Evolutionary conservation across 2,329 filamentous ascomycete species (phyloP), one percentile per base, ranked within the genome.

Genomic region (Daldinia sp.): DNA sequence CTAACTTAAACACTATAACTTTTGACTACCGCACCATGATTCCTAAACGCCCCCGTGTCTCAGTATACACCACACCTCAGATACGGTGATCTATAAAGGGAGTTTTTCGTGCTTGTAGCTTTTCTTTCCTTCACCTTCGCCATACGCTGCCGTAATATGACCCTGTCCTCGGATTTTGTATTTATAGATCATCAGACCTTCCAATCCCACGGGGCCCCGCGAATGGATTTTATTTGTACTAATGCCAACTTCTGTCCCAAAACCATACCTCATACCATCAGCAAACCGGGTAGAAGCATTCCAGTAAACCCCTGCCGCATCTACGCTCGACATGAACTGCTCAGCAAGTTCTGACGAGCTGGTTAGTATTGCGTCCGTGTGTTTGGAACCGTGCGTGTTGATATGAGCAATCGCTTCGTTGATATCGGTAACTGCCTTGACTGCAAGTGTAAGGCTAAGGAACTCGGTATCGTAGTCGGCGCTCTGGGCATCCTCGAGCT

Each of bases 171-270:
- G 83, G 66, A 99, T 84, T 77, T 95, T 87, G 82, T 97, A 99
- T 82, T 97, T 97, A 81, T 99, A 97, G 66, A 98, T 98, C 75
- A 93, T 97, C 76, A 99, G 79, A 0, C 95, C 95, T 74, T 98
- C 95, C 53, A 99, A 81, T 1, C 95, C 95, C 4, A 99, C 95
- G 0, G 95, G 95, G 0, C 95, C 95, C 51, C 95, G 84, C 1
- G 92, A 91, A 76, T 99, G 95, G 67, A 99, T 97, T 82, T 98
- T 99, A 82, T 97, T 99, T 50, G 95, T 99, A 80, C 92, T 96
- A 78, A 99, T 98, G 56, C 95, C 95, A 21, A 99, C 95, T 79
- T 99, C 95, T 0, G 95, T 98, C 48, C 95, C 95, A 78, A 99
- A 99, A 6, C 95, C 95, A 76, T 96, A 98, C 39, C 95, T 86